Percentiles rank a stretch among this genome's conserved stretches.
phyloP scores from a whole-genome alignment of 2,329 filamentous ascomycete genomes.

The Ophiosphaerella narmari region DNA sequence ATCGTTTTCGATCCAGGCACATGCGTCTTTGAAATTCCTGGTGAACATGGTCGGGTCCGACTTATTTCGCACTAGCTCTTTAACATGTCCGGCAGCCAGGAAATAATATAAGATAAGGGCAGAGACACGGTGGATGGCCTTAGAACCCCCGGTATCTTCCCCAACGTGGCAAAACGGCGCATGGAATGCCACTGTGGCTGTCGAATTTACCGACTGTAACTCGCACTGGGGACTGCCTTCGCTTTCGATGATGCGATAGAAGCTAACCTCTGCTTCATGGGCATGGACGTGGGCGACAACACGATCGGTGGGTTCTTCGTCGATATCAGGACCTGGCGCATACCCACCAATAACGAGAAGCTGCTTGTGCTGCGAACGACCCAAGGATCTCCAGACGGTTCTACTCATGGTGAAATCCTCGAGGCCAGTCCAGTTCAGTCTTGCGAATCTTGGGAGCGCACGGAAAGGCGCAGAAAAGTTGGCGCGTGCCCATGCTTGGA shows the following conservation, averaged over 20 bases:
- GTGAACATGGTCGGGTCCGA: conserved; percentile 35
- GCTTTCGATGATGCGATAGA: conserved; percentile 28
- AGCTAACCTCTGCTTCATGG: conserved; percentile 33
- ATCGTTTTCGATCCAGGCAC: conserved; percentile 31
- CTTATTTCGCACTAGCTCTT: conserved; percentile 28
- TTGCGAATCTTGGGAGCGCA: conserved; percentile 21
- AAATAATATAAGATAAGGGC: conserved; percentile 34
- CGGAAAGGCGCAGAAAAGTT: conserved; percentile 26
- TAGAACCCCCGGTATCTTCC: conserved; percentile 30
- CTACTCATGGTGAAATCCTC: conserved; percentile 32
- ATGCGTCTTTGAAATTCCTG: conserved; percentile 34
- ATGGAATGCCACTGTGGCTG: conserved; percentile 33
- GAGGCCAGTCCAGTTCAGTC: conserved; percentile 28
- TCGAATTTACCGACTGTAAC: conserved; percentile 30
- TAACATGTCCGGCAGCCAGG: conserved; percentile 29
- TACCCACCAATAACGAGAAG: conserved; percentile 36
- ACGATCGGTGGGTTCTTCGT: conserved; percentile 25
- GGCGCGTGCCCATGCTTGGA: conserved; percentile 27
- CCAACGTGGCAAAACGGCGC: conserved; percentile 34
- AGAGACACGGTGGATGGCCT: conserved; percentile 33
- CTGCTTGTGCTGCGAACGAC: conserved; percentile 34
- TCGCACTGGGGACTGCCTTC: conserved; percentile 18
- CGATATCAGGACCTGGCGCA: conserved; percentile 28
- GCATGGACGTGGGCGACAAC: conserved; percentile 34
- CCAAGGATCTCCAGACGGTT: conserved; percentile 29